A percentile compares a stretch with the other conserved stretches of the same genome.
These are phyloP conservation scores for Desmodesmus armatus DNA, from an alignment of 139 green algal species.

Conservation along the genomic window DNA sequence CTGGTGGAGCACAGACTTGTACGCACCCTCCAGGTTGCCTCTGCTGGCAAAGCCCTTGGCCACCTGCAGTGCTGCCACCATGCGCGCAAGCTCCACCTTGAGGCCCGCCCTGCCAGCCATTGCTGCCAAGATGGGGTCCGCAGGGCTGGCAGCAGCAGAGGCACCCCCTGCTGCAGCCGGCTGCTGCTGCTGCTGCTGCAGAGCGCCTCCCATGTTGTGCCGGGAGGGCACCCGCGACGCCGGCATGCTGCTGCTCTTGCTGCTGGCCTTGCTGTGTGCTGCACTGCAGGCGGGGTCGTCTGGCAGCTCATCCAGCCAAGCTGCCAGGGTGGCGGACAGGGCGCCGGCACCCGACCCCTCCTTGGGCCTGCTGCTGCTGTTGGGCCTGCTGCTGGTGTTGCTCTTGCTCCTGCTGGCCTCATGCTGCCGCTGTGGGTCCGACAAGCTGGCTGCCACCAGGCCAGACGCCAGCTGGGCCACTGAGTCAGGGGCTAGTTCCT, in stretches of 20 bases:
- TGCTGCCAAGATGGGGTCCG: slow-evolving; percentile 26
- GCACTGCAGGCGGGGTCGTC: no score
- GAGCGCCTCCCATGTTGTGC: not conserved
- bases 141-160: not conserved
- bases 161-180: not conserved
- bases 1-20: slow-evolving; percentile 25
- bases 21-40: slow-evolving; percentile 48
- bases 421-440: no score
- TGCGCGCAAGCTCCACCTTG: slow-evolving; percentile 6
- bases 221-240: no score
- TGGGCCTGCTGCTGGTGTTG: slow-evolving; percentile 28
- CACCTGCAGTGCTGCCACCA: slow-evolving; percentile 48
- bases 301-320: no score
- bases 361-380: not conserved
- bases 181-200: not conserved
- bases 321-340: no score
- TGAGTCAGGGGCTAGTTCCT: no score
- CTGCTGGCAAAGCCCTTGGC: slow-evolving; percentile 51
- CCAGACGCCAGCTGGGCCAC: no score
- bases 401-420: not conserved
- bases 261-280: not conserved
- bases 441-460: no score
- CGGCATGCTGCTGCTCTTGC: not conserved
- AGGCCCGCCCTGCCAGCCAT: slow-evolving; percentile 17
- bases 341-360: no score